phyloP scores from a whole-genome alignment of 2,329 filamentous ascomycete genomes.

The Microcyclosporella mali region DNA sequence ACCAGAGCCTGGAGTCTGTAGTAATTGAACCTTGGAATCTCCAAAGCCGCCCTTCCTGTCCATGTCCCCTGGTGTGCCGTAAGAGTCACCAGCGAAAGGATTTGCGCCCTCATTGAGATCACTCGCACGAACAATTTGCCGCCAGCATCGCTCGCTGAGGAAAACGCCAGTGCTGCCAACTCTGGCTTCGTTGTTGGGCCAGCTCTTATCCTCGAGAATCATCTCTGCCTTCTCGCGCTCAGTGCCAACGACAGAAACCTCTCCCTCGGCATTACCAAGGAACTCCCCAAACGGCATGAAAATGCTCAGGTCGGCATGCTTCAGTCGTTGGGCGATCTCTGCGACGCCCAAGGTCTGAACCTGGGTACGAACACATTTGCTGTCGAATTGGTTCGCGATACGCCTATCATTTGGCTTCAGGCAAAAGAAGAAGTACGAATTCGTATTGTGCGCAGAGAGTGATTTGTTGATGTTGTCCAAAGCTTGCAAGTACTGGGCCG shows the following conservation, averaged over 20 bases:
- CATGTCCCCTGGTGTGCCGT: slow-evolving; percentile 52
- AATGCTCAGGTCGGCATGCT: slow-evolving; percentile 89
- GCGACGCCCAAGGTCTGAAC: slow-evolving; percentile 94
- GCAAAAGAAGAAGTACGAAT: slow-evolving; percentile 94
- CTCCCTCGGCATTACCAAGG: slow-evolving; percentile 76
- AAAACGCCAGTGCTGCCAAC: slow-evolving; percentile 92
- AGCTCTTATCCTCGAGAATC: slow-evolving; percentile 85
- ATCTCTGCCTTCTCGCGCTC: slow-evolving; percentile 87
- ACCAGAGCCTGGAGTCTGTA: slow-evolving; percentile 47
- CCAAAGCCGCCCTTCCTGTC: slow-evolving; percentile 50
- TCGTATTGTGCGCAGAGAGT: slow-evolving; percentile 72
- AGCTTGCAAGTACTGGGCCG: slow-evolving; percentile 83
- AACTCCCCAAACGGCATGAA: slow-evolving; percentile 97
- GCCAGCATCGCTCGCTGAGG: slow-evolving; percentile 91
- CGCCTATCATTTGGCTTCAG: slow-evolving; percentile 94
- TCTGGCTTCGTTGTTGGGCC: slow-evolving; percentile 85
- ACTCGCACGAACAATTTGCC: slow-evolving; percentile 72
- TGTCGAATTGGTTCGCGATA: slow-evolving; percentile 98
- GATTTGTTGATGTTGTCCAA: slow-evolving; percentile 88
- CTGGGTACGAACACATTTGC: slow-evolving; percentile 93
- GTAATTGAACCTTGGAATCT: slow-evolving; percentile 53
- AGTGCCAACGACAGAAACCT: slow-evolving; percentile 80
- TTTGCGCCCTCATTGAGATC: slow-evolving; percentile 53
- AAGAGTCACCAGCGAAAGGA: slow-evolving; percentile 55
- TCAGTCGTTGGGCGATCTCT: slow-evolving; percentile 88